These are phyloP conservation scores for Haberlea rhodopensis DNA, from an alignment of 257 asterid genomes.

Conservation along the genomic window DNA sequence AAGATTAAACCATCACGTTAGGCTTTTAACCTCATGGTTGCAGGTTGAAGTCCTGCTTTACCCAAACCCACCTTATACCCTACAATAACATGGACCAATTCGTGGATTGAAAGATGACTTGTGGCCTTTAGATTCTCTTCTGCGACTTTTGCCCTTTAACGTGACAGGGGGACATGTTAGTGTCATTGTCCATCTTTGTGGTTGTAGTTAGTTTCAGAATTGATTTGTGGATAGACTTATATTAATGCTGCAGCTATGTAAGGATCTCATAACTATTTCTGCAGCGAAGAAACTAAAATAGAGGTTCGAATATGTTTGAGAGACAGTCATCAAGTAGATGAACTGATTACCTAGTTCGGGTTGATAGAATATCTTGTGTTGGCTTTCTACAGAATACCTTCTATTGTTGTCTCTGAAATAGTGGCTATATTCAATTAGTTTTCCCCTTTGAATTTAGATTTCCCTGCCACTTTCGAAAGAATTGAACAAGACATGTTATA, in stretches of 20 bases:
- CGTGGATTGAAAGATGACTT: not conserved
- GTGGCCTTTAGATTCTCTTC: not conserved
- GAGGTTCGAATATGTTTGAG: not conserved
- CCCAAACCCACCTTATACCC: not conserved
- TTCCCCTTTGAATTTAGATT: constrained; percentile 1
- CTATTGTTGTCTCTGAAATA: not conserved
- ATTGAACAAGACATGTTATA: not conserved
- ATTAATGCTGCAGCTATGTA: not conserved
- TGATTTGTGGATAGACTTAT: not conserved
- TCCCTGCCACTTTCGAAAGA: not conserved
- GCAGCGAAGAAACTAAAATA: not conserved
- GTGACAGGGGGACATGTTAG: too few relatives aligned
- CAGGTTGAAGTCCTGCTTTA: not conserved
- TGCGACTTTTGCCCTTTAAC: not conserved
- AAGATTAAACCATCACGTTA: not conserved
- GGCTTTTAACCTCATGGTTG: not conserved
- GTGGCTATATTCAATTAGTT: not conserved
- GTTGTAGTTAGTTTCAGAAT: not conserved
- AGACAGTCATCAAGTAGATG: constrained; percentile 1
- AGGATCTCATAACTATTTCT: constrained; percentile 1
- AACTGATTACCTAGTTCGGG: not conserved
- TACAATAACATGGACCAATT: not conserved
- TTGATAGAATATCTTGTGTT: not conserved
- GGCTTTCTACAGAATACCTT: not conserved
- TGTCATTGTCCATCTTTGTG: too few relatives aligned